These are phyloP conservation scores for Theileria sp. DNA, from an alignment of 169 alveolate species.

Conservation along the genomic window DNA sequence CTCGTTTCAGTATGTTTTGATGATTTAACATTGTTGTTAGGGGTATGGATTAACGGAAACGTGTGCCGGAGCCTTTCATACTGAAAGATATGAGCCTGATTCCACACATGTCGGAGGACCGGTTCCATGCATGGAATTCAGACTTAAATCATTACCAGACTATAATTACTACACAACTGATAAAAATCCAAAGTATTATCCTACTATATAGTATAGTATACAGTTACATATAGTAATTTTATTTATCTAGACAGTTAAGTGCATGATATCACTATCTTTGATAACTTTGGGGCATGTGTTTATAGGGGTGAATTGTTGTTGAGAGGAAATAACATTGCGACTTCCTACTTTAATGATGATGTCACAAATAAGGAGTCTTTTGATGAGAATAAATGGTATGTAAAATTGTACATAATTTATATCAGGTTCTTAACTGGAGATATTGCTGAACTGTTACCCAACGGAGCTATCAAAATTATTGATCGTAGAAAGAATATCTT, in stretches of 20 bases:
- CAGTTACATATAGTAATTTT: conserved; percentile 20
- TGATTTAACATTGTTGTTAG: not conserved
- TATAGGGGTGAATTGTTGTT: conserved; percentile 73
- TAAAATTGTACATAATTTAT: conserved; percentile 43
- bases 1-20: conserved; percentile 57
- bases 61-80: conserved; percentile 56
- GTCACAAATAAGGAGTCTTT: conserved; percentile 83
- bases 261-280: conserved; percentile 6
- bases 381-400: conserved; percentile 78
- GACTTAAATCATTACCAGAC: conserved; percentile 89
- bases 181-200: conserved; percentile 56
- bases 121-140: conserved; percentile 79
- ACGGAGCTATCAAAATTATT: conserved; percentile 87
- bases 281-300: conserved; percentile 26
- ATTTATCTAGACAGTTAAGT: conserved; percentile 9
- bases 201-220: conserved; percentile 12
- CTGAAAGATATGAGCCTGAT: conserved; percentile 70
- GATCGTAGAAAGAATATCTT: conserved; percentile 92
- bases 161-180: conserved; percentile 76
- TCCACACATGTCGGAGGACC: conserved; percentile 88
- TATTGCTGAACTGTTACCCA: conserved; percentile 83
- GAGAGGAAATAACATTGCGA: conserved; percentile 81
- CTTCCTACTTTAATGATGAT: conserved; percentile 85
- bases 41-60: conserved; percentile 66
- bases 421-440: conserved; percentile 88